Conservation (phyloP, 202 grass and related monocot genomes). For the Carex arenaria region DNA sequence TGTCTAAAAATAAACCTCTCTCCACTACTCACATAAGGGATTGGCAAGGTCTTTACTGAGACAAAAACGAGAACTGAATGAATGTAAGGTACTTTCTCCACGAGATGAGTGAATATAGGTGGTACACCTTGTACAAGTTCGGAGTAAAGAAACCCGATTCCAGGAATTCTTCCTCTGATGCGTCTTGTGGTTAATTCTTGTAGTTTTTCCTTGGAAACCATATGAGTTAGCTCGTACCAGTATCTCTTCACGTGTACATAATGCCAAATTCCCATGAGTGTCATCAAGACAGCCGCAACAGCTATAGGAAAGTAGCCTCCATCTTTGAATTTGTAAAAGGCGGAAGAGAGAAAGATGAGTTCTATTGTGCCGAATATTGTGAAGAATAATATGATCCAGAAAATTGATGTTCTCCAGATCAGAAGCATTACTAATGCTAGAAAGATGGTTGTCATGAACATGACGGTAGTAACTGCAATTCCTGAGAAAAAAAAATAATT, state of each 20-base stretch:
- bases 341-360: constrained; percentile 40
- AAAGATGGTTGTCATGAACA: constrained; percentile 49
- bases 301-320: constrained; percentile 52
- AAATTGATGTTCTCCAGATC: constrained; percentile 40
- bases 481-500: constrained; percentile 9
- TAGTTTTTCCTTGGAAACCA: constrained; percentile 32
- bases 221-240: constrained; percentile 53
- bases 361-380: constrained; percentile 19
- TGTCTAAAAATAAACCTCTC: constrained; percentile 72
- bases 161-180: constrained; percentile 42
- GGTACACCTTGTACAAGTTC: constrained; percentile 77
- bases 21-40: constrained; percentile 29
- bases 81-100: constrained; percentile 61
- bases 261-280: constrained; percentile 61
- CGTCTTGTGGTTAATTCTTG: constrained; percentile 25
- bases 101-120: constrained; percentile 44
- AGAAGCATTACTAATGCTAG: constrained; percentile 48
- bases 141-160: constrained; percentile 51
- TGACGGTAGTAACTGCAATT: constrained; percentile 39
- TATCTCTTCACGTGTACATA: constrained; percentile 49
- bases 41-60: constrained; percentile 71
- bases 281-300: constrained; percentile 47
- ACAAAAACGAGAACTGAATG: constrained; percentile 62
- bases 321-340: constrained; percentile 47
- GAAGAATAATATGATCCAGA: constrained; percentile 32